Conservation (phyloP, 2,329 filamentous ascomycete genomes). For the Cadophora sp. region DNA sequence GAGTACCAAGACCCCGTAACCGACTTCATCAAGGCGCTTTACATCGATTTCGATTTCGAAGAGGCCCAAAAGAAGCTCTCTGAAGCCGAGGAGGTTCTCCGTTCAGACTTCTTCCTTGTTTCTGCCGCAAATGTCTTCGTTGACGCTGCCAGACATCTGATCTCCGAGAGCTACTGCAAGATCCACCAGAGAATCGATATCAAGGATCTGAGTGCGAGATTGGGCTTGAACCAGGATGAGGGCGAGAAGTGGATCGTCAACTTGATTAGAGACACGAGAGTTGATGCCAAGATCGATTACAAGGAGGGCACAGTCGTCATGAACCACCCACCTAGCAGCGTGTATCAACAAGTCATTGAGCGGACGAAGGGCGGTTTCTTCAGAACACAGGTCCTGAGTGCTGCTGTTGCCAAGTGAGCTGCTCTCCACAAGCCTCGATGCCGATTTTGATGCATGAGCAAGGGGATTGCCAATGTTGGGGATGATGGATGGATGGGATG, state of each 20-base stretch:
- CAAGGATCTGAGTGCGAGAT: constrained; percentile 89
- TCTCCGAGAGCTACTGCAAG: constrained; percentile 99
- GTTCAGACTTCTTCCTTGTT: constrained; percentile 93
- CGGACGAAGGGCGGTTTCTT: constrained; percentile 99
- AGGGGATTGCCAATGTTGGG: constrained; percentile 16
- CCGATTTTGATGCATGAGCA: neutral
- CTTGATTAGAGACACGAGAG: constrained; percentile 94
- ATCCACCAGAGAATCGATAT: constrained; percentile 99
- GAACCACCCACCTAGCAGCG: constrained; percentile 98
- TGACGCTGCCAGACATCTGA: constrained; percentile 91
- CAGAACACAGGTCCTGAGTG: constrained; percentile 89
- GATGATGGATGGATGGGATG: constrained; percentile 11
- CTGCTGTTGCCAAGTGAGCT: constrained; percentile 47
- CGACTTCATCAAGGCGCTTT: constrained; percentile 94
- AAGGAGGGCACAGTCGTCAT: constrained; percentile 98
- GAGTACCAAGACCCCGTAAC: constrained; percentile 97
- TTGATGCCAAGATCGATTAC: constrained; percentile 99
- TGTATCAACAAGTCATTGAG: constrained; percentile 99
- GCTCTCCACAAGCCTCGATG: neutral
- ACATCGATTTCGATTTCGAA: constrained; percentile 96
- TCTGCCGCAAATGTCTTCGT: constrained; percentile 87
- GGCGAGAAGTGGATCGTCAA: constrained; percentile 99
- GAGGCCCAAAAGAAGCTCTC: constrained; percentile 89
- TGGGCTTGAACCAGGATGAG: constrained; percentile 91
- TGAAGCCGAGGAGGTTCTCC: constrained; percentile 89